A percentile compares a stretch with the other conserved stretches of the same genome.
phyloP scores from a whole-genome alignment of 225 moss, liverwort and hornwort species.

The Physcomitrellopsis africana region DNA sequence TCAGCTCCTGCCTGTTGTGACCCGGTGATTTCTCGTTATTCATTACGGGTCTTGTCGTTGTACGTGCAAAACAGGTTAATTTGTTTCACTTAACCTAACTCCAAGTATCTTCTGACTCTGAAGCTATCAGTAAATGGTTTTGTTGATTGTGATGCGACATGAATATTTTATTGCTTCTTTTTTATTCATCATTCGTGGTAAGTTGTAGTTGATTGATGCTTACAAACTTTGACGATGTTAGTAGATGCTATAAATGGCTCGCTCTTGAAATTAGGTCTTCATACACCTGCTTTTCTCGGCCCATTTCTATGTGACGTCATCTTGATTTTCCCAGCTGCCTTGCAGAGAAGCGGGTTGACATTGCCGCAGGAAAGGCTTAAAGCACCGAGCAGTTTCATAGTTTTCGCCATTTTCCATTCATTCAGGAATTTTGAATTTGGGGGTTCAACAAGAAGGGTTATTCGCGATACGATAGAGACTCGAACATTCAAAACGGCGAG shows the following conservation, averaged over 20 bases:
- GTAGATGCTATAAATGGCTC: neutral
- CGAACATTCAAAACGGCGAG: slow-evolving; percentile 6
- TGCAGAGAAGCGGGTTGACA: neutral
- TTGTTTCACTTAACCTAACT: neutral
- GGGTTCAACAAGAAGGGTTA: slow-evolving; percentile 8
- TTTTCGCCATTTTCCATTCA: neutral
- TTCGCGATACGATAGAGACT: slow-evolving; percentile 10
- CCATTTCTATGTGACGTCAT: neutral
- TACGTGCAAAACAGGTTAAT: slow-evolving; percentile 1
- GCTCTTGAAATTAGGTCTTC: neutral
- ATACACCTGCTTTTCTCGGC: neutral
- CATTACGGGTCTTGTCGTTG: neutral
- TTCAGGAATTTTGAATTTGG: slow-evolving; percentile 17
- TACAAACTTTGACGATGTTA: neutral
- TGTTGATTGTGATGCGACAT: neutral
- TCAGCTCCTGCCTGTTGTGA: neutral
- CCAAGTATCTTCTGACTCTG: too few species aligned
- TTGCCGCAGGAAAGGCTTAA: neutral
- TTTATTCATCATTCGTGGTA: neutral
- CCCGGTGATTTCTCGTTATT: neutral
- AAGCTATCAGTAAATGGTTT: too few species aligned
- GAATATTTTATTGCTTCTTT: neutral
- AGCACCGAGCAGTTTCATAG: neutral
- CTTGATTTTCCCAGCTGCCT: slow-evolving; percentile 3
- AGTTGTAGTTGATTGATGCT: slow-evolving; percentile 15